These are phyloP conservation scores for Ilyonectria destructans DNA, from an alignment of 2,329 filamentous ascomycete species.

Conservation along the genomic window DNA sequence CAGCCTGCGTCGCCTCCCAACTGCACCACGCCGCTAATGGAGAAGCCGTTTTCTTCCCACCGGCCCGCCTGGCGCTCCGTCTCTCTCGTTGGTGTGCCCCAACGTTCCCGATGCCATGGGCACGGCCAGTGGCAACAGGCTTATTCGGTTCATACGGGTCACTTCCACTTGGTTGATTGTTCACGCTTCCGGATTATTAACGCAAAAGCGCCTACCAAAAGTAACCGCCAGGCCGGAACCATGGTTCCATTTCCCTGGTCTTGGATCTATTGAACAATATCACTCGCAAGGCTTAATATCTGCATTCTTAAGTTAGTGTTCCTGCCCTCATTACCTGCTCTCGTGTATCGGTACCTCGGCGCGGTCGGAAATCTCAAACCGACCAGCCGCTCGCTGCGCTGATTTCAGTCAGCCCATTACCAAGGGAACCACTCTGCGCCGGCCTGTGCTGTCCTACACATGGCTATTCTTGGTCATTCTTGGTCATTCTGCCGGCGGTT, in stretches of 20 bases:
- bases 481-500: too few relatives aligned
- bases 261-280: not conserved
- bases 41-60: slow-evolving; percentile 36
- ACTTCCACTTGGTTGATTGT: not conserved
- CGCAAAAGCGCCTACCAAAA: not conserved
- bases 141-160: slow-evolving; percentile 2
- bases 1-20: not conserved
- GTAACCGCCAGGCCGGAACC: not conserved
- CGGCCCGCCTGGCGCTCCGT: slow-evolving; percentile 40
- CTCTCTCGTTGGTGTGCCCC: slow-evolving; percentile 27
- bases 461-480: too few relatives aligned
- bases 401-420: slow-evolving; percentile 12
- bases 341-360: slow-evolving; percentile 5
- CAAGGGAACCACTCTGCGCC: too few relatives aligned
- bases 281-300: too few relatives aligned
- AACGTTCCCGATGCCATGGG: not conserved
- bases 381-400: slow-evolving; percentile 35
- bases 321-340: not conserved
- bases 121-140: slow-evolving; percentile 4
- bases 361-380: slow-evolving; percentile 36
- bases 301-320: not conserved
- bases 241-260: not conserved
- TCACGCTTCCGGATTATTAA: slow-evolving; percentile 13
- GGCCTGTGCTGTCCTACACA: too few relatives aligned
- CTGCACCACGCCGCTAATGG: not conserved